Evolutionary conservation across 2,329 filamentous ascomycete genomes (phyloP), one percentile per base, ranked within the genome.

Genomic region (Stagonosporopsis tanaceti): DNA sequence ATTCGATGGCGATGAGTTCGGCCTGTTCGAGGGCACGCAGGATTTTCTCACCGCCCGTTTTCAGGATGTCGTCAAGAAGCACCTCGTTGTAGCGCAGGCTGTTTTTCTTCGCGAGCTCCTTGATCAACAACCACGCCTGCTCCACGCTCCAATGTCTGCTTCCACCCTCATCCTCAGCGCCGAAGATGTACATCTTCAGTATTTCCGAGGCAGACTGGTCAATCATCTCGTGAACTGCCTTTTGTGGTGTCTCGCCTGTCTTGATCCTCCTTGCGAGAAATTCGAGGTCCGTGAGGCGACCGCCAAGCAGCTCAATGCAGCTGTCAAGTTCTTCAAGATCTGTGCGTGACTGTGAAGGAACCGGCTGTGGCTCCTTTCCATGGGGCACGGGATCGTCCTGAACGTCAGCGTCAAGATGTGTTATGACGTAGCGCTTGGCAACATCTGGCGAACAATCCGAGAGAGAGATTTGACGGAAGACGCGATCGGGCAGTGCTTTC

Each of bases 281-380:
- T 72, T 98, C 94, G 20, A 99, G 87, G 71, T 99, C 95, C 0
- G 93, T 97, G n/a, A 99, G 84, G 3, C 95, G 91, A 2, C 95
- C 95, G 22, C 95, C 95, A 1, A 99, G 84, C 0, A 88, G 85
- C 27, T 88, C 85, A 63, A 98, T 96, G 65, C 91, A 93, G 27
- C 84, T 84, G 68, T 97, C 93, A 1, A 99, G 84, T 61, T 93
- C 91, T 1, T 77, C 75, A 6, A 95, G 80, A 61, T 93, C 84
- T 42, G 77, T 74, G 30, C 82, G 80, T 52, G 76, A 71, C 63
- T 84, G 76, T 20, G 79, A 80, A 4, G 81, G 78, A 0, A 79
- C 74, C n/a, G 79, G 72, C 53, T 79, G 79, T 25, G 77, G 73
- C 3, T 72, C 69, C 2, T 68, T 70, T 24, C 74, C 74, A n/a